phyloP scores from a whole-genome alignment of 805 yeast species.

The Wickerhamiella australiensis region DNA sequence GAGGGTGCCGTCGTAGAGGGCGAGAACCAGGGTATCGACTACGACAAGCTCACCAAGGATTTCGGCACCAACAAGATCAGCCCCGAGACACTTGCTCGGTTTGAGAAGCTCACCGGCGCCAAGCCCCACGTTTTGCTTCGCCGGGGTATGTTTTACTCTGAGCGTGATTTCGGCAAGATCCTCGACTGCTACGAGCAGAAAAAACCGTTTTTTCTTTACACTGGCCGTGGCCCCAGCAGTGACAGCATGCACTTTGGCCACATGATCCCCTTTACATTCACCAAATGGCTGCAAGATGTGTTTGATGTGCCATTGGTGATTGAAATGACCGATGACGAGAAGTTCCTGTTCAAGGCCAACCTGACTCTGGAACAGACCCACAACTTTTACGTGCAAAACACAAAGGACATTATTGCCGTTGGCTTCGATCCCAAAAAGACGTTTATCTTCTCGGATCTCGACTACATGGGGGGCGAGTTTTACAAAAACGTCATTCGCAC shows the following conservation, averaged over 20 bases:
- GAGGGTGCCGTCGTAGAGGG: constrained; percentile 98
- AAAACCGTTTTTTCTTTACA: constrained; percentile 86
- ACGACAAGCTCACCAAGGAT: constrained; percentile 70
- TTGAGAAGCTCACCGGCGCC: constrained; percentile 72
- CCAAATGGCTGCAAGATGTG: constrained; percentile 96
- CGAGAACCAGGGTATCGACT: constrained; percentile 78
- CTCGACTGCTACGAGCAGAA: constrained; percentile 87
- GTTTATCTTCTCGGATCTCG: constrained; percentile 83
- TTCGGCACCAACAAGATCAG: constrained; percentile 75
- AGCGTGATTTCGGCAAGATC: constrained; percentile 52
- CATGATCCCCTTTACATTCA: constrained; percentile 87
- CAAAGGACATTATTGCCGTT: constrained; percentile 83
- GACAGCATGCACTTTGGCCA: constrained; percentile 96
- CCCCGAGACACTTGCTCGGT: constrained; percentile 60
- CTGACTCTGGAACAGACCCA: constrained; percentile 83
- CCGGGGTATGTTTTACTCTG: constrained; percentile 86
- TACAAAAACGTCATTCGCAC: constrained; percentile 89
- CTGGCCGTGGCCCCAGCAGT: constrained; percentile 95
- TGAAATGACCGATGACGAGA: constrained; percentile 93
- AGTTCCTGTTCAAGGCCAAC: constrained; percentile 84
- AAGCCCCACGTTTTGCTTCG: constrained; percentile 83
- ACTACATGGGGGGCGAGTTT: constrained; percentile 85
- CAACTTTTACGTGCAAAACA: constrained; percentile 65
- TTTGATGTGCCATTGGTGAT: constrained; percentile 91
- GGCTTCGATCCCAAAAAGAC: constrained; percentile 94